These are phyloP conservation scores for Aspergillus phoenicis DNA, from an alignment of 2,329 filamentous ascomycete species.

Conservation along the genomic window DNA sequence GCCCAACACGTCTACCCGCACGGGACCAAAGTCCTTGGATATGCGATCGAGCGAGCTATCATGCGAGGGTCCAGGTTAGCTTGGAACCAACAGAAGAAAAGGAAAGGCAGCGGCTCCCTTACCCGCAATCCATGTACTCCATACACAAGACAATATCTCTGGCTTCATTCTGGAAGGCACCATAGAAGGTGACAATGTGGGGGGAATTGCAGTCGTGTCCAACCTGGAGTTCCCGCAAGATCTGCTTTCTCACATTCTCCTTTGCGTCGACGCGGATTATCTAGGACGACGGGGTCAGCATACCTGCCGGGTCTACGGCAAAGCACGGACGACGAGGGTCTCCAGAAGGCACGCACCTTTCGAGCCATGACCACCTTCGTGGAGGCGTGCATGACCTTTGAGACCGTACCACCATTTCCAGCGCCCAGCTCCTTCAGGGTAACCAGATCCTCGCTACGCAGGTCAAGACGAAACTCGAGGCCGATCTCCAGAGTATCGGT, in stretches of 20 bases:
- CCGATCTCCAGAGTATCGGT: conserved; percentile 87
- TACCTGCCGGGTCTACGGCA: not conserved
- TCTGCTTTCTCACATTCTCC: conserved; percentile 93
- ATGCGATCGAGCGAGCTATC: conserved; percentile 85
- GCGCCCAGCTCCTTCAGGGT: conserved; percentile 92
- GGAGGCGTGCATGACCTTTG: conserved; percentile 92
- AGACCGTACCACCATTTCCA: conserved; percentile 96
- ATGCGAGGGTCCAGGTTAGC: conserved; percentile 21
- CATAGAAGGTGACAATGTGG: conserved; percentile 97
- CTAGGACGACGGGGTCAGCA: conserved; percentile 49
- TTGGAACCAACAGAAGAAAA: conserved; percentile 2
- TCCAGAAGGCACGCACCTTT: conserved; percentile 67
- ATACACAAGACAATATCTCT: conserved; percentile 99
- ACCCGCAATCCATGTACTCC: conserved; percentile 99
- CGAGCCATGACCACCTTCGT: conserved; percentile 96
- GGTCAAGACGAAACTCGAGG: conserved; percentile 91
- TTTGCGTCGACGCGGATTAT: conserved; percentile 98
- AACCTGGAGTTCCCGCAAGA: conserved; percentile 94
- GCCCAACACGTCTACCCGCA: conserved; percentile 92
- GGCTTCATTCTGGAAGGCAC: conserved; percentile 92
- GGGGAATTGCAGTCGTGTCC: conserved; percentile 98
- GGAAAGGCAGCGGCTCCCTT: conserved; percentile 44
- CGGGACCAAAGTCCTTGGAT: conserved; percentile 90
- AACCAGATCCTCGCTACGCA: conserved; percentile 88
- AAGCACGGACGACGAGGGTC: not conserved